Percentiles rank a stretch among this genome's conserved stretches.
Conservation (phyloP, 2,329 filamentous ascomycete species). For the Diaporthe caulivora region DNA sequence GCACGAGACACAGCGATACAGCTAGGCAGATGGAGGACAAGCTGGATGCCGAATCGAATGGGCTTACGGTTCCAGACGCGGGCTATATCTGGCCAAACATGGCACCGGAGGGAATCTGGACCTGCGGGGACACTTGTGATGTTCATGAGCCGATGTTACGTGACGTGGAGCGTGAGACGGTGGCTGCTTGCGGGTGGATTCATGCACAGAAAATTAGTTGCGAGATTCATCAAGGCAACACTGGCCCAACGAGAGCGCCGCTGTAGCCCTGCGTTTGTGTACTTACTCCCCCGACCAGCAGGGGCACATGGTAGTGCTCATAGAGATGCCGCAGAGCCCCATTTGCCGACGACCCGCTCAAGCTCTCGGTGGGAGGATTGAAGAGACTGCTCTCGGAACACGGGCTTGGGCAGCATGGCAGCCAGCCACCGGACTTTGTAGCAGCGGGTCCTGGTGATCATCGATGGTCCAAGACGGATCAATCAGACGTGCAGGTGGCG, state of each 20-base stretch:
- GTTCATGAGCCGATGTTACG: background rate
- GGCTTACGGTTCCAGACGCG: background rate
- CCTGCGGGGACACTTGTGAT: background rate
- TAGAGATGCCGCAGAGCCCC: background rate
- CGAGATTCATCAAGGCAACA: background rate
- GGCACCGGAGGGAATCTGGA: background rate
- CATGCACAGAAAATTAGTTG: background rate
- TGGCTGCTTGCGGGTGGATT: background rate
- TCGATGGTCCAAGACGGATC: background rate
- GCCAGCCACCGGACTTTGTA: constrained; percentile 20
- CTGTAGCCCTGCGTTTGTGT: background rate
- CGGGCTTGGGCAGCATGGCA: background rate
- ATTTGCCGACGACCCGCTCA: background rate
- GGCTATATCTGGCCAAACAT: background rate
- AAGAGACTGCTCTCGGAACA: background rate
- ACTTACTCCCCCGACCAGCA: background rate
- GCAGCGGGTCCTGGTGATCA: constrained; percentile 9
- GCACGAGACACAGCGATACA: background rate
- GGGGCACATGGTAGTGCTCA: background rate
- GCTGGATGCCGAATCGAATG: background rate
- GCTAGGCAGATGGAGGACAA: background rate
- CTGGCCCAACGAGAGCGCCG: background rate
- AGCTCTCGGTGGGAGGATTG: too few relatives aligned
- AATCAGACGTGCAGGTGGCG: constrained; percentile 24
- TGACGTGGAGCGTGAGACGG: background rate